These are phyloP conservation scores for Penicillium corylophilum DNA, from an alignment of 2,329 filamentous ascomycete genomes.

Conservation along the genomic window DNA sequence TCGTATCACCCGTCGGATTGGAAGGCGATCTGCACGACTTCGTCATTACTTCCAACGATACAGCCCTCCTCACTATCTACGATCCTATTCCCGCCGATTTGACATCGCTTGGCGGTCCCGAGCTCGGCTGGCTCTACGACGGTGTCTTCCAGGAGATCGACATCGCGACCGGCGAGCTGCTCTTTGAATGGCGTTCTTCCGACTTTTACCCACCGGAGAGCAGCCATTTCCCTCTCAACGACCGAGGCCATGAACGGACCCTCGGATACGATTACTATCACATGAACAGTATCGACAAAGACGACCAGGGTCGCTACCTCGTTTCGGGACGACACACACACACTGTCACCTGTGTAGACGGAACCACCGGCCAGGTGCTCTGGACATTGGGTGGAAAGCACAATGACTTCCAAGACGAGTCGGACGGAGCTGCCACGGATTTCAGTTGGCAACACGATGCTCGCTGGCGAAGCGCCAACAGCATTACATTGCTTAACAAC, in stretches of 20 bases:
- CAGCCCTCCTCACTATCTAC: constrained; percentile 45
- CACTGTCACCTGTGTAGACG: constrained; percentile 42
- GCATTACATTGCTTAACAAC: constrained; percentile 29
- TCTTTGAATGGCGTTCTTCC: constrained; percentile 49
- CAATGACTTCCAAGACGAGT: constrained; percentile 29
- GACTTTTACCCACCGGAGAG: constrained; percentile 36
- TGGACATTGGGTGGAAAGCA: constrained; percentile 30
- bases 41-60: constrained; percentile 41
- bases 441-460: constrained; percentile 34
- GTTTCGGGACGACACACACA: constrained; percentile 43
- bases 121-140: constrained; percentile 43
- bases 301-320: constrained; percentile 43
- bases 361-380: constrained; percentile 26
- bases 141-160: constrained; percentile 48
- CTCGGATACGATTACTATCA: constrained; percentile 54
- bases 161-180: constrained; percentile 41
- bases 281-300: constrained; percentile 55
- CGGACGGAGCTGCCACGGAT: constrained; percentile 21
- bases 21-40: constrained; percentile 47
- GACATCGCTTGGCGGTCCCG: constrained; percentile 37
- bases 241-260: constrained; percentile 17
- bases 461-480: constrained; percentile 25
- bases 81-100: constrained; percentile 42
- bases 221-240: constrained; percentile 18
- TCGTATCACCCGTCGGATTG: constrained; percentile 22